Base-by-base conservation (phyloP, 257 asterid genomes). In the Penstemon eatonii region DNA sequence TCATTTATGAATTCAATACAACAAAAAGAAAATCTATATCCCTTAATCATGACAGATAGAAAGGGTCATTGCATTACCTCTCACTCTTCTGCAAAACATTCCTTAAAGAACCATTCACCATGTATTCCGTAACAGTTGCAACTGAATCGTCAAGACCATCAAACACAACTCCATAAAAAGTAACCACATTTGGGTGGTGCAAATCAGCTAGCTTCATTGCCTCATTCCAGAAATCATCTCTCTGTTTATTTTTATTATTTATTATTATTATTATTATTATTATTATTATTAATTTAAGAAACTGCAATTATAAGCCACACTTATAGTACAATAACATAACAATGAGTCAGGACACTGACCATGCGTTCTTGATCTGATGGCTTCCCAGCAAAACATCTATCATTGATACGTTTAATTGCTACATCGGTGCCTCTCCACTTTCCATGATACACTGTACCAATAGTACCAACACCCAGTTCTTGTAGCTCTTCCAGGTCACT, bases 371-470 rank as follows among this genome's bases (percentile, higher is more conserved):
- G 90, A 67, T 94, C 99, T 51, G 99, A 94, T 75, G 96, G 89
- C 83, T 94, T 94, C 71, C 95, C 96, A n/a, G 89, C 83, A 73
- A 94, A 94, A 72, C 99, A 94, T 72, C 99, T 83, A 49, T 89
- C 96, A 59, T 89, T 94, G 52, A 94, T 94, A 68, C 97, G 89
- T 75, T 94, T 94, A 69, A 94, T 89, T 60, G 99, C 99, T 53
- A 94, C 96, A 81, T 94, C 99, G 0, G 96, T 85, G 52, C 99
- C 99, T 76, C 99, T 94, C 99, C 97, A 94, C 85, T 91, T 94
- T 36, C 99, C 99, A 81, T 94, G 97, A 83, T 91, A 94, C 80
- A 94, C 99, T 11, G 99, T 94, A 69, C 99, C 99, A 78, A 91
- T 91, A 50, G 99, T 94, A 69, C 99, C 99, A 40, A 97, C 91